Conservation (phyloP, 306 rosid genomes). For the Medicago lupulina region DNA sequence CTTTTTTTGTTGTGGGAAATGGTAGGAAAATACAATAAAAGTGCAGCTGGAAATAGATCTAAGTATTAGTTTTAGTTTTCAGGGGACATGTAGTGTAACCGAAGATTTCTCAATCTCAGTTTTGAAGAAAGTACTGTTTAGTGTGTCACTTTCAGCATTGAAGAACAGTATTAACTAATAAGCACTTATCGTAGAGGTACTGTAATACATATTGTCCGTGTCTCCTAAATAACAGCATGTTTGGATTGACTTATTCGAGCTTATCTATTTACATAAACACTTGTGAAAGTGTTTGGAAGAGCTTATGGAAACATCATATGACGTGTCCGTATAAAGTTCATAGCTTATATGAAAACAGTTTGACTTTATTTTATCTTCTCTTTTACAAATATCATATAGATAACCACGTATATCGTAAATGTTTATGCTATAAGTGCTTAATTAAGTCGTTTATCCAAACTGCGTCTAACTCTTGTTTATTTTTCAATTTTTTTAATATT, state of each 20-base stretch:
- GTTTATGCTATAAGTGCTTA: background rate
- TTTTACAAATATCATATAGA: background rate
- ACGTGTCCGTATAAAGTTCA: too few species aligned
- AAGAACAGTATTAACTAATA: too few species aligned
- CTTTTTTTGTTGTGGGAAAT: too few species aligned
- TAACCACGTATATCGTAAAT: background rate
- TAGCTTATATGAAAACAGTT: background rate
- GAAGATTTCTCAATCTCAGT: conserved; percentile 26
- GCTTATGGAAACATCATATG: background rate
- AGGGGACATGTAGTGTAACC: background rate
- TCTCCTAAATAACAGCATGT: background rate
- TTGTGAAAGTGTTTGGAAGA: background rate
- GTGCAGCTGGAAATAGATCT: background rate
- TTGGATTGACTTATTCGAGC: too few species aligned
- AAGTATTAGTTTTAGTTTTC: conserved; percentile 20
- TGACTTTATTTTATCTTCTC: background rate
- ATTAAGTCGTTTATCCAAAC: background rate
- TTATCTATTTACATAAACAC: background rate
- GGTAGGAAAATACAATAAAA: background rate
- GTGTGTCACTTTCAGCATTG: too few species aligned
- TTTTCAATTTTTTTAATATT: conserved; percentile 5
- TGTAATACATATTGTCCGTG: background rate
- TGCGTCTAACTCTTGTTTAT: background rate
- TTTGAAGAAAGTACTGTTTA: too few species aligned
- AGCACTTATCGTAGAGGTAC: background rate